Evolutionary conservation across 139 green algal species (phyloP).

Genomic region (Coccomyxa sp.): DNA sequence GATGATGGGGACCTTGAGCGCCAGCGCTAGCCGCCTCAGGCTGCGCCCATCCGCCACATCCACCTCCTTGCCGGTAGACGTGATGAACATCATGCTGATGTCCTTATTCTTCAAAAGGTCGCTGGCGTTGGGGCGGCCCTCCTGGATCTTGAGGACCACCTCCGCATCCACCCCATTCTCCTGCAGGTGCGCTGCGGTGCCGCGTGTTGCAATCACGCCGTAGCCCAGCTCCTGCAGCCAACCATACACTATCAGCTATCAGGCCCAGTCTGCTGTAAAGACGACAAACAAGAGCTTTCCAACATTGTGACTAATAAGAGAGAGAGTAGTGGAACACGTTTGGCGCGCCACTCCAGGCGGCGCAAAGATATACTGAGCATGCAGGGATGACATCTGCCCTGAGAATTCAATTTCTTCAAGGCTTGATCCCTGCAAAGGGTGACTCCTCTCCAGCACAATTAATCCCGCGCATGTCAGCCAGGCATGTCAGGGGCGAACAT

Average conservation of each 20-base stretch:
- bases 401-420: no score
- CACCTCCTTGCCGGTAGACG: constrained; percentile 73
- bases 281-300: no score
- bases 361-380: no score
- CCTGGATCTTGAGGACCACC: constrained; percentile 94
- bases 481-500: no score
- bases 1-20: constrained; percentile 88
- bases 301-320: no score
- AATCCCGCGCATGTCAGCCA: no score
- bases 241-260: neutral
- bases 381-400: no score
- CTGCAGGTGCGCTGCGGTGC: constrained; percentile 70
- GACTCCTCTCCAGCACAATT: no score
- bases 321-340: no score
- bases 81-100: constrained; percentile 93
- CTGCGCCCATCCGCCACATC: constrained; percentile 92
- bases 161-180: constrained; percentile 44
- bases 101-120: constrained; percentile 82
- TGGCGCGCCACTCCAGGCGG: no score
- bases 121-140: constrained; percentile 87
- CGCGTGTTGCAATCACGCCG: constrained; percentile 79
- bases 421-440: no score
- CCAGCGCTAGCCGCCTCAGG: constrained; percentile 84
- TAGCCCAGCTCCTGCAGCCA: constrained; percentile 74
- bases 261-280: no score